phyloP scores from a whole-genome alignment of 495 filamentous ascomycete genomes.

The Filosporella fistucella region DNA sequence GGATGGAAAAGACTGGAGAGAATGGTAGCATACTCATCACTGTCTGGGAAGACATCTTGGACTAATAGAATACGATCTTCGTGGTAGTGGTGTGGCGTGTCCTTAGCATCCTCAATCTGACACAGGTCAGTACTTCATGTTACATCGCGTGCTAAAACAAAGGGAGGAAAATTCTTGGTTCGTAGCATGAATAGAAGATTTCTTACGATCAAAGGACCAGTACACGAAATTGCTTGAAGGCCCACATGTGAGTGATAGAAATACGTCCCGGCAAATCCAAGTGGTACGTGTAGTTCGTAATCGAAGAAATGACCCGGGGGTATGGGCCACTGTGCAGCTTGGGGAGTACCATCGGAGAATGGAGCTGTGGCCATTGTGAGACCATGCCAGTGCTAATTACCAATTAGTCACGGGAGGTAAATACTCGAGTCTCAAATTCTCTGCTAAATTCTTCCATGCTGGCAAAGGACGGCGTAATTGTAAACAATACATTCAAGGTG shows the following conservation, averaged over 20 bases:
- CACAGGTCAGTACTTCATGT: too few relatives aligned
- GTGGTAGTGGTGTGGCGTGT: constrained; percentile 48
- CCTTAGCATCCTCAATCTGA: too few relatives aligned
- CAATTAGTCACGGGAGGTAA: neutral
- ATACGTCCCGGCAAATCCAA: constrained; percentile 49
- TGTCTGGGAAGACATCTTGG: constrained; percentile 45
- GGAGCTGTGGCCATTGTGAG: constrained; percentile 47
- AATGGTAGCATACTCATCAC: too few relatives aligned
- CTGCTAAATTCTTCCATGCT: too few relatives aligned
- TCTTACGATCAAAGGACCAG: constrained; percentile 51
- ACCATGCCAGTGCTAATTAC: constrained; percentile 56
- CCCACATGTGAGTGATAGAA: constrained; percentile 59
- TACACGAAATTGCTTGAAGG: constrained; percentile 48
- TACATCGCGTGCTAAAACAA: too few relatives aligned
- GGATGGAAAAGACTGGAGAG: too few relatives aligned
- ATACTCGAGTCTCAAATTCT: too few relatives aligned
- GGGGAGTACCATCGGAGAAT: constrained; percentile 51
- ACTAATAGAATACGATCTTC: constrained; percentile 50
- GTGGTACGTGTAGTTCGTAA: constrained; percentile 48
- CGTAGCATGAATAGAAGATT: constrained; percentile 30
- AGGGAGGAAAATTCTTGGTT: too few relatives aligned
- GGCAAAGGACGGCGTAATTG: neutral
- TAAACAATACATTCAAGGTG: neutral
- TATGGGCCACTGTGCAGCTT: constrained; percentile 54
- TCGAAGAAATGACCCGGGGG: constrained; percentile 56